Evolutionary conservation across 2,329 filamentous ascomycete genomes (phyloP).

Genomic region (Stenocarpella maydis): DNA sequence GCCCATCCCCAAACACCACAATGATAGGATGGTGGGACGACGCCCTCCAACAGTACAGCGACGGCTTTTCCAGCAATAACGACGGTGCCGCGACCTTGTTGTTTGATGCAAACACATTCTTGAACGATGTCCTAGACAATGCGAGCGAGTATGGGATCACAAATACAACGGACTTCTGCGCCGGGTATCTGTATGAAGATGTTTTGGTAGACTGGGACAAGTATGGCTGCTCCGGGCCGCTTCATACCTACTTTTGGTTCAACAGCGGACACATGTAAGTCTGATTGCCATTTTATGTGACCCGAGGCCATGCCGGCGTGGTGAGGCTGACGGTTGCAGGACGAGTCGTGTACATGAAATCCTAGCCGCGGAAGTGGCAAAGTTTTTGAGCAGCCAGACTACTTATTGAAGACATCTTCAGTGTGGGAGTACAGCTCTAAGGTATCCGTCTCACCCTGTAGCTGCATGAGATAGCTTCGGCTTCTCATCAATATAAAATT

Average conservation of each 20-base stretch:
- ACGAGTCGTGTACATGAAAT: conserved; percentile 15
- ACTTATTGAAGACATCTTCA: neutral
- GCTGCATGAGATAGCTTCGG: neutral
- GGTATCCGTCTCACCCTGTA: neutral
- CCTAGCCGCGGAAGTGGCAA: conserved; percentile 6
- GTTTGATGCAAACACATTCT: conserved; percentile 45
- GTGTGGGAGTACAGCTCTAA: neutral
- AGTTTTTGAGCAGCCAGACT: neutral
- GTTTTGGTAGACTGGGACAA: conserved; percentile 35
- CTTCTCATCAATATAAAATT: neutral
- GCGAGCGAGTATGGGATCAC: conserved; percentile 40
- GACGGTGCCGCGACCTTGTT: conserved; percentile 38
- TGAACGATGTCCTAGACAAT: conserved; percentile 43
- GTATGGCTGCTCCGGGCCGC: conserved; percentile 42
- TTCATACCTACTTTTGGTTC: conserved; percentile 46
- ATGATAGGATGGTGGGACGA: conserved; percentile 56
- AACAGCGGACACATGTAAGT: conserved; percentile 42
- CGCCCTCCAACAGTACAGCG: conserved; percentile 46
- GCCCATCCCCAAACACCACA: conserved; percentile 53
- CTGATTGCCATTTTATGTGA: rapidly evolving
- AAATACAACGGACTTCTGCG: conserved; percentile 43
- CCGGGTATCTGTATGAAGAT: conserved; percentile 38
- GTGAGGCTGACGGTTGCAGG: neutral
- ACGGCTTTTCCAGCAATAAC: conserved; percentile 43
- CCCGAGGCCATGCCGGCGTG: neutral